Base-by-base conservation (phyloP, 176 grass and related monocot species). In the Triticum turgidum region DNA sequence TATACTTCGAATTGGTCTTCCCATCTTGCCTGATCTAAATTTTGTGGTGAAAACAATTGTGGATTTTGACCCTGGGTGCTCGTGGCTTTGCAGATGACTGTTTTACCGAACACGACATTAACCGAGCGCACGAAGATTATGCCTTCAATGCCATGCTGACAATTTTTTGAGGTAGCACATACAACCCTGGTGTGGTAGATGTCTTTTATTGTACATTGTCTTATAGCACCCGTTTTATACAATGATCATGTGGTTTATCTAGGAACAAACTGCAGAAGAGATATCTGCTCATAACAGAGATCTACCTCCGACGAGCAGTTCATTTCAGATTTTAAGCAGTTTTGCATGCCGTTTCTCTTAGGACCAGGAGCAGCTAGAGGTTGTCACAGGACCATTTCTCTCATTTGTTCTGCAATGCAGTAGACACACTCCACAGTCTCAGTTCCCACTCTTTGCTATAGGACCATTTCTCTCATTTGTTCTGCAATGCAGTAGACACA, bases 361-460 rank as follows among this genome's bases (percentile, higher is more conserved):
- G 29, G 29, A 30, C 29, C 29, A 30, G 29, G 29, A 30, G 29
- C 29, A 30, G 29, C 29, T 30, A 30, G 29, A 30, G 29, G 29
- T 30, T 30, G 29, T 30, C 29, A 30, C 29, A 30, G 29, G 29
- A 30, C 29, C 29, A 30, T 84, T 25, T 32, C 5, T 94, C 30
- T 94, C 96, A 75, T 90, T 95, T 61, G 77, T 96, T 63, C 82
- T 98, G 69, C 90, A 95, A 83, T 92, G 93, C 78, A 92, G 93
- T 73, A 92, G 75, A 82, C 93, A 98, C 13, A 90, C 91, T 27
- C 91, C 93, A 15, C 93, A 94, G 84, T 94, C 96, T 70, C 93
- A 95, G 89, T 98, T 98, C 77, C 85, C 95, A 61, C 83, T 98
- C 73, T 98, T 98, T 91, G 93, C 93, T 79, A 94, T 25, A 30